Base-by-base conservation (phyloP, 2,329 filamentous ascomycete genomes). In the Davidsoniella eucalypti region DNA sequence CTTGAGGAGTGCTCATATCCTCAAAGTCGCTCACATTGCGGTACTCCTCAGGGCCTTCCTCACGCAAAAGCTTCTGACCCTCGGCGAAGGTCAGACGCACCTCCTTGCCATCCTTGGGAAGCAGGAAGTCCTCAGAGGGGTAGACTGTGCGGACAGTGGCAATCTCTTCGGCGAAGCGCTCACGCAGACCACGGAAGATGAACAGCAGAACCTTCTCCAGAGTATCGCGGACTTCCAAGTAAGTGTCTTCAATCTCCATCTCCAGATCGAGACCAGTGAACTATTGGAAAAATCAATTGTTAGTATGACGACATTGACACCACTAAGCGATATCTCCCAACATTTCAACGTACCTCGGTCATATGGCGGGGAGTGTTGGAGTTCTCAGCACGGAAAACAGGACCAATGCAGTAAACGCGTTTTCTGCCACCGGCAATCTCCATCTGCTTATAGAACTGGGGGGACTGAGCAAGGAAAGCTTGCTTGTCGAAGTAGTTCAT, bases 191-290 rank as follows among this genome's bases (percentile, higher is more conserved):
- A 43, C 79, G 77, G 73, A 92, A 88, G 60, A 92, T 90, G 68
- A 79, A 70, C 33, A 90, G 69, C 58, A 92, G 76, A 47, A 88
- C 77, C 44, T 76, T 75, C 63, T 88, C 83, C 10, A 92, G 72
- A 58, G 84, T 73, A 55, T 77, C 64, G 56, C 80, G 70, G 47
- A 88, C 84, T 63, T 92, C 85, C 56, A 76, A 71, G 67, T 92
- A 92, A 63, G 78, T 67, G 53, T 88, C 74, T 59, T 85, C 73
- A 62, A 92, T 88, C 60, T 87, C 84, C 84, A 90, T 92, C 64
- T 92, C 86, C 61, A 92, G 61, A 84, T 93, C 86, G 47, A 93
- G 82, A 59, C 85, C 85, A 4, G 82, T 88, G 65, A 92, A 93
- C 72, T 77, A 55, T 10, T 8, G 16, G 8, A 9, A 33, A 33